A percentile compares a stretch with the other conserved stretches of the same genome.
These are phyloP conservation scores for Clarkia xantiana DNA, from an alignment of 345 rosid genomes.

Conservation along the genomic window DNA sequence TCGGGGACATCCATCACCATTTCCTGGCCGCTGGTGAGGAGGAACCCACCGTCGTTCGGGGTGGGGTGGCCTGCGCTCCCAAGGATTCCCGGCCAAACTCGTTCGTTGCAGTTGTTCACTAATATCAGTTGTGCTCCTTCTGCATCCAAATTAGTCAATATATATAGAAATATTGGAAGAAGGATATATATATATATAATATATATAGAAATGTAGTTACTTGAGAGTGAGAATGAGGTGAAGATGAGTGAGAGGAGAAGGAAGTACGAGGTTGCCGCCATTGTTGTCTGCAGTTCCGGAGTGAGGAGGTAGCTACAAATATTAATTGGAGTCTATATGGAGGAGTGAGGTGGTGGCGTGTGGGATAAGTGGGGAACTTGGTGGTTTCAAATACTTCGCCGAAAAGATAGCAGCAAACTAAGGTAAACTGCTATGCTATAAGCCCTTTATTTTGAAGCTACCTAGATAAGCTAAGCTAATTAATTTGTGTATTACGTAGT, in stretches of 20 bases:
- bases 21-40: slow-evolving; percentile 23
- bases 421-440: too few species aligned
- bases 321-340: not conserved
- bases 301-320: not conserved
- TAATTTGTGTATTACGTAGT: not conserved
- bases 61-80: slow-evolving; percentile 24
- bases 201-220: too few species aligned
- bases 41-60: slow-evolving; percentile 23
- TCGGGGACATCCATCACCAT: slow-evolving; percentile 19
- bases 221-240: too few species aligned
- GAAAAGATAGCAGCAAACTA: not conserved
- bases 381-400: slow-evolving; percentile 1
- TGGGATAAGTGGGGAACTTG: not conserved
- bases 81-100: slow-evolving; percentile 35
- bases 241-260: too few species aligned
- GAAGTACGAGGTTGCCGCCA: too few species aligned
- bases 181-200: too few species aligned
- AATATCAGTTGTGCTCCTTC: slow-evolving; percentile 17
- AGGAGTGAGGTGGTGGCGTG: not conserved
- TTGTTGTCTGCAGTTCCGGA: not conserved
- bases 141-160: slow-evolving; percentile 1
- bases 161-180: not conserved
- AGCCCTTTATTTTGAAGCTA: not conserved
- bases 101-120: slow-evolving; percentile 33
- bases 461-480: not conserved